Percentiles rank a stretch among this genome's conserved stretches.
Conservation (phyloP, 1,284 basidiomycete genomes). For the Fistulina hepatica region DNA sequence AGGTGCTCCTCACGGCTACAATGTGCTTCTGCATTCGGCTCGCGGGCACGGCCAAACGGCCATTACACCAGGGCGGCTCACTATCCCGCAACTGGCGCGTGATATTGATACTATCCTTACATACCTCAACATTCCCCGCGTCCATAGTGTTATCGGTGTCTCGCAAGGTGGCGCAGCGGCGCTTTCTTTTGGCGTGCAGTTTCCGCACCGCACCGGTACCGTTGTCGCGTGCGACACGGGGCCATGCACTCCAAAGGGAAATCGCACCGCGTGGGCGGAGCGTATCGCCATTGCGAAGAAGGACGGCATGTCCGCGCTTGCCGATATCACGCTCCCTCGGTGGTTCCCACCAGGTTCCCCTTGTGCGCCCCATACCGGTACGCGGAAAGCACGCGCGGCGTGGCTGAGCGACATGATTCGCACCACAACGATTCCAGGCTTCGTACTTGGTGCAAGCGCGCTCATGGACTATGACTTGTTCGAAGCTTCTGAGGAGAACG, state of each 20-base stretch:
- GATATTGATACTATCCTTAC: constrained; percentile 29
- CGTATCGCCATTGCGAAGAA: constrained; percentile 26
- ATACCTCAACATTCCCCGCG: constrained; percentile 24
- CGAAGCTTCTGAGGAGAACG: constrained; percentile 10
- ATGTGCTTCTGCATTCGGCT: constrained; percentile 36
- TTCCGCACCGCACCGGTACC: constrained; percentile 21
- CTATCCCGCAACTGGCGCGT: constrained; percentile 26
- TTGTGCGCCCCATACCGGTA: constrained; percentile 11
- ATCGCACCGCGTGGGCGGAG: constrained; percentile 34
- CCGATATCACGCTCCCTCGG: constrained; percentile 28
- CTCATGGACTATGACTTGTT: constrained; percentile 34
- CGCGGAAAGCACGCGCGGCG: constrained; percentile 13
- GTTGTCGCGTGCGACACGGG: constrained; percentile 36
- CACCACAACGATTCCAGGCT: constrained; percentile 30
- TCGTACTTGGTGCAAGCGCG: constrained; percentile 33
- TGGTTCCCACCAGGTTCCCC: constrained; percentile 32
- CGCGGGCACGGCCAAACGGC: constrained; percentile 35
- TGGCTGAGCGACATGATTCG: constrained; percentile 29
- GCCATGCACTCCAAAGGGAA: constrained; percentile 31
- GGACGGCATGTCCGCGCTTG: constrained; percentile 31
- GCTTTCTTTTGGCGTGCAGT: constrained; percentile 28
- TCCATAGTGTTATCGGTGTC: constrained; percentile 35
- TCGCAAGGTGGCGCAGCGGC: constrained; percentile 39
- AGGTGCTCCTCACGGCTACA: constrained; percentile 22
- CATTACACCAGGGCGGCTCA: constrained; percentile 19